phyloP scores from a whole-genome alignment of 371 early-diverging fungal species.

The Massospora cicadina region DNA sequence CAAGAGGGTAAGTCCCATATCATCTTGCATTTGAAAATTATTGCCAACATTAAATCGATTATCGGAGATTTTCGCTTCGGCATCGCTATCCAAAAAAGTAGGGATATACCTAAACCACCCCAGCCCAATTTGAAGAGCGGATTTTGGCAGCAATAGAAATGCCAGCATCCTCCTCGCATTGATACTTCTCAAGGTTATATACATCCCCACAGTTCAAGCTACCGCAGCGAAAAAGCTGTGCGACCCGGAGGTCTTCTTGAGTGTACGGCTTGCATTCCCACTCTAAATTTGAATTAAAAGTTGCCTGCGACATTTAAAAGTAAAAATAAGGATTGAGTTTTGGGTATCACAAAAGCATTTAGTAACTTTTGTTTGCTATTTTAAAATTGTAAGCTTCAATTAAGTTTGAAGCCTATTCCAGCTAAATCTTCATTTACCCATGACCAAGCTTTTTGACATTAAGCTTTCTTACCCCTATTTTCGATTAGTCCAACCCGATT shows the following conservation, averaged over 20 bases:
- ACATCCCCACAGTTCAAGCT: neutral
- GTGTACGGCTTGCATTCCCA: neutral
- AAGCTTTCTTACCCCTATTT: no score
- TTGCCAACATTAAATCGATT: neutral
- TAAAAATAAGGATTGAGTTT: no score
- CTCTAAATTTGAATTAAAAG: neutral
- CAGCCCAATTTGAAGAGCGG: neutral
- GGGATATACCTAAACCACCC: slow-evolving; percentile 7
- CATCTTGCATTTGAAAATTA: slow-evolving; percentile 2
- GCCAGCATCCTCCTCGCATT: neutral
- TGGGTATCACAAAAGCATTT: no score
- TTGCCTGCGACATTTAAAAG: slow-evolving; percentile 2
- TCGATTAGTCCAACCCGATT: no score
- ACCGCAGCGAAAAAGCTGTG: neutral
- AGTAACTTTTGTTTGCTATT: no score
- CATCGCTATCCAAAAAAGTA: neutral
- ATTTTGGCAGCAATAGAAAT: neutral
- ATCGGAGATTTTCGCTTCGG: neutral
- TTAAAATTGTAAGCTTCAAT: no score
- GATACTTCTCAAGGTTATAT: neutral
- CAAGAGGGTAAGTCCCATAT: neutral
- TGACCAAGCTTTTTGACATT: no score
- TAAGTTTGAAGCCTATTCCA: no score
- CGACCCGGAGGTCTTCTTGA: neutral
- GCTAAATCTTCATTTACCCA: no score